Evolutionary conservation across 2,329 filamentous ascomycete genomes (phyloP), one percentile per base, ranked within the genome.

Genomic region (Clonostachys sp.): DNA sequence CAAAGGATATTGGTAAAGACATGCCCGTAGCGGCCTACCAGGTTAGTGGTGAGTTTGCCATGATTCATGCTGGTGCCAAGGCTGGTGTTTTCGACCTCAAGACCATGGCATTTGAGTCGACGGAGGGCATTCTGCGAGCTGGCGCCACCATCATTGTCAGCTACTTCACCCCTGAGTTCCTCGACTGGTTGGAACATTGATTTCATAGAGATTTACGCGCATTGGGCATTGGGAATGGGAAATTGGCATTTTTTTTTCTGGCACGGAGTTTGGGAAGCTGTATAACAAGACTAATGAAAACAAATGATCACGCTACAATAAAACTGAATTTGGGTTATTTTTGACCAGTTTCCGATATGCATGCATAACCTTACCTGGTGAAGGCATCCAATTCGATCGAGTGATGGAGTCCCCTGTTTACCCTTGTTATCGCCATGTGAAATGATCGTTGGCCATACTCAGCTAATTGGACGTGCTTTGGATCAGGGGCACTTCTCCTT

Each of bases 1-100:
- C 94, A 46, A 97, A 96, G 74, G 91, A 96, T 46, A 80, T 97
- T 46, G 92, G 89, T 50, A 87, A 85, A 63, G 91, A 97, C 65
- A 78, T 97, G 66, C 94, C 94, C 3, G 80, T 99, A 35, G 92
- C 94, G 2, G 92, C 94, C 18, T 99, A 99, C 67, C 94, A 99
- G 66, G 94, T 99, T 50, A 94, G 88, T 59, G 94, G 94, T 56
- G 94, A 99, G 72, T 99, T 86, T 63, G 91, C 94, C 54, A 97
- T 97, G 94, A 94, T 99, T 45, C 90, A 96, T 61, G 94, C 94
- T 0, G 94, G 81, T 17, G 94, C 94, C 44, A 95, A 96, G 66
- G 92, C 94, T 2, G 94, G 94, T 5, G 94, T 99, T 4, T 99
- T 97, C 62, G 92, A 96, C 64, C 73, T 97, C 61, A 94, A 92